Evolutionary conservation across 2,329 filamentous ascomycete genomes (phyloP), one percentile per base, ranked within the genome.

Genomic region (Raffaelea ambrosiae): DNA sequence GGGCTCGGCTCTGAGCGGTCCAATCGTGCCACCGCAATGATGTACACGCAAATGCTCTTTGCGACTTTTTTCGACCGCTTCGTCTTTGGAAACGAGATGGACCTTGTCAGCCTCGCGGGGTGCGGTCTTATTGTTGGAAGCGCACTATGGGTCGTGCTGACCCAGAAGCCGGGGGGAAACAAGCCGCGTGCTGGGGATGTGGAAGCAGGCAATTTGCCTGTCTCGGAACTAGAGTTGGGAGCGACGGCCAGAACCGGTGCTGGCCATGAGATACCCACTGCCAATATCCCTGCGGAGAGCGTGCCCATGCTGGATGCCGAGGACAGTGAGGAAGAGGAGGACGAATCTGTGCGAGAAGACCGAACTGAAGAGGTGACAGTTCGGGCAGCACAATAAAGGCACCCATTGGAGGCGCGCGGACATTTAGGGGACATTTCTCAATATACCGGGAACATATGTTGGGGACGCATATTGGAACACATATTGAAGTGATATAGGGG

Each of bases 1-100:
- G 88, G 88, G 0, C 66, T 96, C 43, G 68, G 84, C 21, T 79
- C 83, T 51, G 54, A 90, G 58, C 84, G 83, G 52, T 74, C 73
- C 19, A 78, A 79, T 54, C 64, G 72, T 40, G 76, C 76, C 8
- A 77, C 74, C 16, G 68, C 71, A 46, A 79, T 81, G 76, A 64
- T 77, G 5, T 79, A 78, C 50, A 77, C 75, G 7, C 71, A 77
- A 41, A 77, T 79, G 68, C 58, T 79, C 35, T 79, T 78, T 54
- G 75, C 75, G 1, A 71, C 69, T 1, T 66, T 62, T 39, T 74
- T 77, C 53, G 75, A 79, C 55, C 61, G 66, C 36, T 74, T 68
- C 59, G 61, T 79, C 3, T 78, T 78, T 57, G 73, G 71, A 2
- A 67, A 74, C 43, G 59, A 58, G 19, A 77, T 78, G 72, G 66